Percentiles rank a stretch among this genome's conserved stretches.
phyloP scores from a whole-genome alignment of 495 filamentous ascomycete genomes.

The Penicillium crystallinum region DNA sequence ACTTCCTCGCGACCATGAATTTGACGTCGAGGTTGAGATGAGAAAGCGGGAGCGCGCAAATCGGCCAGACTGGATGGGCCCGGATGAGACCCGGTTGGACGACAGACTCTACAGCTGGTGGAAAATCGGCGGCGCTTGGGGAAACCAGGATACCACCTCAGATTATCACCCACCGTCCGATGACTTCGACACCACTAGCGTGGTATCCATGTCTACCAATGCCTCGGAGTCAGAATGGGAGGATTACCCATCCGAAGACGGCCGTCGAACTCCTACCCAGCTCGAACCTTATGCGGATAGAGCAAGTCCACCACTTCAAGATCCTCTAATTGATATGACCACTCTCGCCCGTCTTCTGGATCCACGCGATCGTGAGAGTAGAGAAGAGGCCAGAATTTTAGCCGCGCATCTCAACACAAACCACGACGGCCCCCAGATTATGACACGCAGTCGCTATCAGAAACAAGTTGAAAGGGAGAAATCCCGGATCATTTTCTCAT shows the following conservation, averaged over 20 bases:
- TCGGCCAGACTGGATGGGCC: conserved; percentile 23
- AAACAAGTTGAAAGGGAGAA: conserved; percentile 59
- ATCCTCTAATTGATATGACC: conserved; percentile 58
- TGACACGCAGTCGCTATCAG: conserved; percentile 76
- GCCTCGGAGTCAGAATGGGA: conserved; percentile 54
- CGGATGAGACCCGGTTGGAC: conserved; percentile 63
- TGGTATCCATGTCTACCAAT: conserved; percentile 59
- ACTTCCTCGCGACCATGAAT: conserved; percentile 52
- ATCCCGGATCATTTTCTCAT: conserved; percentile 57
- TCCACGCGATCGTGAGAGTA: conserved; percentile 69
- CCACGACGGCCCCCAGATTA: conserved; percentile 42
- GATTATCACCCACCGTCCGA: conserved; percentile 53
- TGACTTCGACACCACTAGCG: conserved; percentile 70
- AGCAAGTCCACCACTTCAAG: conserved; percentile 54
- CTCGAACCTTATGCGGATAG: conserved; percentile 40
- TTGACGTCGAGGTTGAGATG: conserved; percentile 76
- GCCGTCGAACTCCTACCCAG: conserved; percentile 75
- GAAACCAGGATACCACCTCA: conserved; percentile 68
- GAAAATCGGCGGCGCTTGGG: conserved; percentile 75
- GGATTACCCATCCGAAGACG: conserved; percentile 45
- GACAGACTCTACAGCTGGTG: conserved; percentile 75
- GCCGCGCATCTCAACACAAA: conserved; percentile 70
- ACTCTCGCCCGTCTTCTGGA: conserved; percentile 79
- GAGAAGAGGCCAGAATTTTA: conserved; percentile 74
- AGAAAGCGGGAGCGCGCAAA: conserved; percentile 48